Evolutionary conservation across 2,329 filamentous ascomycete genomes (phyloP).

Genomic region (Penicillium nordicum): DNA sequence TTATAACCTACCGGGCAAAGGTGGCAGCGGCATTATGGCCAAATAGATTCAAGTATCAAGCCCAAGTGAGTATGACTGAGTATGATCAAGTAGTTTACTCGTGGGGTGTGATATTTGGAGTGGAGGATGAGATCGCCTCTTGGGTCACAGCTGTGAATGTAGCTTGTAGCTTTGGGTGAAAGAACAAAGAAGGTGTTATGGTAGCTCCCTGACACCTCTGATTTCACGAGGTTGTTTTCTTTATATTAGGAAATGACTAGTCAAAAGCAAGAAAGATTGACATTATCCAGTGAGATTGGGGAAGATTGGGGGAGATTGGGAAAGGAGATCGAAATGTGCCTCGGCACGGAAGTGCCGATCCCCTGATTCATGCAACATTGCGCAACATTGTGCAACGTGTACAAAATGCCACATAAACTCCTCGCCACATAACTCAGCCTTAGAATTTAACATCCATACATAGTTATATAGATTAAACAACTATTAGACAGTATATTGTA

Average conservation of each 20-base stretch:
- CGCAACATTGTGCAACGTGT: not conserved
- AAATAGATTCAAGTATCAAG: not conserved
- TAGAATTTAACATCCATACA: not conserved
- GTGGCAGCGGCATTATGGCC: constrained; percentile 1
- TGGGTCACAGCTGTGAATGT: not conserved
- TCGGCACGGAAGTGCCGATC: constrained; percentile 9
- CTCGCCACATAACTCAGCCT: not conserved
- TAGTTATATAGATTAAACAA: too few species aligned
- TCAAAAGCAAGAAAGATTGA: not conserved
- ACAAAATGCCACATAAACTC: too few species aligned
- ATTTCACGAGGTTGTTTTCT: not conserved
- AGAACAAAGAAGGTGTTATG: not conserved
- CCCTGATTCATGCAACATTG: not conserved
- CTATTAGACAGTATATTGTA: too few species aligned
- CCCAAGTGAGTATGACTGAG: not conserved
- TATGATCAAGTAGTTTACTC: not conserved
- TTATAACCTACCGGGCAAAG: not conserved
- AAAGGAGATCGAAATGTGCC: not conserved
- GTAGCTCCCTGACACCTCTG: not conserved
- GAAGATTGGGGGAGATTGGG: not conserved
- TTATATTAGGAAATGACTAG: not conserved
- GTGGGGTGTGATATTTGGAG: not conserved
- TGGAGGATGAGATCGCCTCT: not conserved
- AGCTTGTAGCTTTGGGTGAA: not conserved
- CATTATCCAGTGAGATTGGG: not conserved